Evolutionary conservation across 768 basidiomycete genomes (phyloP).

Genomic region (Candolleomyces aberdarensis): DNA sequence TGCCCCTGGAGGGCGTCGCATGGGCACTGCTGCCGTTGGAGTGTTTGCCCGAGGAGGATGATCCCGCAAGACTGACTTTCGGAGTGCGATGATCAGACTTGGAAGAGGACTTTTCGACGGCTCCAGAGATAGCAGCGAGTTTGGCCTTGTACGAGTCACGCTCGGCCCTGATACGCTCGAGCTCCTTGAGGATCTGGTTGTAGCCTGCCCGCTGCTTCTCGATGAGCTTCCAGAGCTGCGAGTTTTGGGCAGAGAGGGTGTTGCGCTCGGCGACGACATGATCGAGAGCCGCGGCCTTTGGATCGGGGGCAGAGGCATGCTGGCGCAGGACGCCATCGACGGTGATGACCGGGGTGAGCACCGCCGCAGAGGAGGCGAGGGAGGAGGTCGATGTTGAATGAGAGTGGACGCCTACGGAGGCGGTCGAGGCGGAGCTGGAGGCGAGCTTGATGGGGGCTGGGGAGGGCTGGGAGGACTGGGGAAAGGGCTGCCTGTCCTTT

Average conservation of each 20-base stretch:
- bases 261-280: slow-evolving; percentile 80
- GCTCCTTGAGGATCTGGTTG: slow-evolving; percentile 75
- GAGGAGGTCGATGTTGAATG: slow-evolving; percentile 28
- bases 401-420: slow-evolving; percentile 20
- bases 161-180: slow-evolving; percentile 80
- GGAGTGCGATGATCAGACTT: slow-evolving; percentile 20
- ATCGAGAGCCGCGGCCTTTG: slow-evolving; percentile 67
- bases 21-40: slow-evolving; percentile 9
- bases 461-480: slow-evolving; percentile 31
- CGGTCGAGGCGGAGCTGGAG: slow-evolving; percentile 30
- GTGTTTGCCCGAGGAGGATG: slow-evolving; percentile 14
- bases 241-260: slow-evolving; percentile 74
- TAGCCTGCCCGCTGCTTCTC: slow-evolving; percentile 89
- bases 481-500: slow-evolving; percentile 34
- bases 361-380: slow-evolving; percentile 29
- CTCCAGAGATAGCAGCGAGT: slow-evolving; percentile 25
- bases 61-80: slow-evolving; percentile 28
- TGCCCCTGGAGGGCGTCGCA: slow-evolving; percentile 25
- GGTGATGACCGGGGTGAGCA: slow-evolving; percentile 40
- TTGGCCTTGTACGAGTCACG: slow-evolving; percentile 67
- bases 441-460: slow-evolving; percentile 29
- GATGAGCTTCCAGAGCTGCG: slow-evolving; percentile 92
- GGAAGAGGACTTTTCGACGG: slow-evolving; percentile 29
- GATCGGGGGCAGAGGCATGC: slow-evolving; percentile 52
- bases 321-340: slow-evolving; percentile 53